Base-by-base conservation (phyloP, 176 grass and related monocot species). In the Pharus latifolius region DNA sequence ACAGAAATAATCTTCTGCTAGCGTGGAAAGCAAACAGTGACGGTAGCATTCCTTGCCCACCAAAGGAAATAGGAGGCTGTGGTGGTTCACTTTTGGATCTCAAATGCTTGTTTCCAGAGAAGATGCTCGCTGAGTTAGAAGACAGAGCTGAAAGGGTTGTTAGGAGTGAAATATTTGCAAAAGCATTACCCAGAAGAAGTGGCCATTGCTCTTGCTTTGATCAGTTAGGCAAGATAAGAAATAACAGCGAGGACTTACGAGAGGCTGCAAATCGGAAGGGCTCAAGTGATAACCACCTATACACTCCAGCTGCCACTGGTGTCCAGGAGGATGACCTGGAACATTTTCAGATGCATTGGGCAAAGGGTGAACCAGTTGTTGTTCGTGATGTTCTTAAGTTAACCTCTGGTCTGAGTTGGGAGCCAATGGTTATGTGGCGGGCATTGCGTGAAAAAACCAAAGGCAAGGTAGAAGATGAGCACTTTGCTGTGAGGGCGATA, bases 371-470 rank as follows among this genome's bases (percentile, higher is more conserved):
- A 69, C 93, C 93, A 38, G 83, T 97, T 61, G 26, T 97, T 80
- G 83, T 97, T 26, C 53, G 48, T 44, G 83, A 92, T 71, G 86
- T 79, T 26, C 83, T 97, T 64, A 23, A 80, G 49, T 67, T 82
- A 41, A 90, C 86, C 10, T 83, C 89, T 70, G 89, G 89, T 22
- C 33, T 97, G 37, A 90, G 93, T 55, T 97, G 93, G 93, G 93
- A 90, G 52, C 94, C 86, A 3, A 78, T 80, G 78, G 94, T 97
- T 60, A 97, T 97, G 94, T 97, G 89, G 94, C 81, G 83, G 38
- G 89, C 89, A 56, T 60, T 97, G 66, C 71, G 89, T 41, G 82
- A 92, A 79, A 96, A 13, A 73, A 69, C 51, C 45, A 34, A 82
- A 22, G 47, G 53, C 28, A 72, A 74, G 19, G 63, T 10, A 31